These are phyloP conservation scores for Umbelopsis sp. DNA, from an alignment of 192 early-diverging fungal genomes.

Conservation along the genomic window DNA sequence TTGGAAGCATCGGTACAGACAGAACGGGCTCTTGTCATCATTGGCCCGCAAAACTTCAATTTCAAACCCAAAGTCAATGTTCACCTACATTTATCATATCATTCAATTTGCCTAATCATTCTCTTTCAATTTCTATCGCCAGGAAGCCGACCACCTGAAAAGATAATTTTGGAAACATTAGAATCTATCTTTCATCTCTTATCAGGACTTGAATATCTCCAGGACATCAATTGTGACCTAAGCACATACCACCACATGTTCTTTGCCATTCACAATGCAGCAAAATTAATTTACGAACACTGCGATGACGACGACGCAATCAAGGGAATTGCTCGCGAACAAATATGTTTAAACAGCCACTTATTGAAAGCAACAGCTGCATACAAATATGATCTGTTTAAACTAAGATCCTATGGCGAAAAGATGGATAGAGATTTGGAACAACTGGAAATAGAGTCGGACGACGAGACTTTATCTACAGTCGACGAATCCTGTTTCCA, in stretches of 20 bases:
- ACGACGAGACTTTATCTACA: not conserved
- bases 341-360: conserved; percentile 28
- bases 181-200: conserved; percentile 32
- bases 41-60: not conserved
- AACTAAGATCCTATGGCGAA: conserved; percentile 33
- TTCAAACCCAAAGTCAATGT: conserved; percentile 16
- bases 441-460: not conserved
- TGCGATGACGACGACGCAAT: not conserved
- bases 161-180: conserved; percentile 26
- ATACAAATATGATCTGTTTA: conserved; percentile 33
- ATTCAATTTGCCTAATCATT: conserved; percentile 36
- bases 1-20: not conserved
- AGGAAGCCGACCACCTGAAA: not conserved
- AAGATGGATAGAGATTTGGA: conserved; percentile 27
- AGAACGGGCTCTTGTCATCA: not conserved
- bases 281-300: conserved; percentile 31
- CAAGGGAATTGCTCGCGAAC: conserved; percentile 25
- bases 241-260: conserved; percentile 44
- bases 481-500: not conserved
- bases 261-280: conserved; percentile 39
- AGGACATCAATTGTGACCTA: conserved; percentile 31
- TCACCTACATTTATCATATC: conserved; percentile 35
- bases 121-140: conserved; percentile 39
- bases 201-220: conserved; percentile 23
- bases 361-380: conserved; percentile 28